Evolutionary conservation across 2,329 filamentous ascomycete genomes (phyloP).

Genomic region (Chrysoporthe austroafricana): DNA sequence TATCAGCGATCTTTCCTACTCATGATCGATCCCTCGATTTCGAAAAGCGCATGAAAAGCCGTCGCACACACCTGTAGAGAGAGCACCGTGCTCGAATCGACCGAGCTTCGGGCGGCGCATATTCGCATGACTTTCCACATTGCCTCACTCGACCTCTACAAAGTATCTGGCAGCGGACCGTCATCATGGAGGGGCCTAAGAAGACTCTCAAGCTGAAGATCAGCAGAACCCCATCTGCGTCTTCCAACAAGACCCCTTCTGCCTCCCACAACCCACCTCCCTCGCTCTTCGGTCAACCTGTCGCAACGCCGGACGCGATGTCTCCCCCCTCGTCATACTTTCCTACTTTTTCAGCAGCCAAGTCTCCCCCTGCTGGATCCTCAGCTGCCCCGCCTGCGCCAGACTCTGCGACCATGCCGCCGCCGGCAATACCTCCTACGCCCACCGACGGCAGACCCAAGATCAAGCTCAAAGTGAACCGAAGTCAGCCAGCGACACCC

Average conservation of each 20-base stretch:
- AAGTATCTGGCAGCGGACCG: neutral
- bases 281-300: constrained; percentile 12
- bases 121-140: neutral
- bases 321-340: constrained; percentile 17
- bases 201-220: constrained; percentile 29
- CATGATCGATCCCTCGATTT: neutral
- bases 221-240: constrained; percentile 23
- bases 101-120: neutral
- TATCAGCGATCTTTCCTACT: neutral
- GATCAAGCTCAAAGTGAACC: constrained; percentile 34
- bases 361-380: constrained; percentile 7
- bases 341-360: constrained; percentile 1
- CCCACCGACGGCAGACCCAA: constrained; percentile 31
- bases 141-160: neutral
- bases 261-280: constrained; percentile 6
- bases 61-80: neutral
- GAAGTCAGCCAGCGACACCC: constrained; percentile 37
- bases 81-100: neutral
- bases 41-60: neutral
- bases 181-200: constrained; percentile 27
- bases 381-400: neutral
- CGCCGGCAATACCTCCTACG: constrained; percentile 27
- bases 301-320: constrained; percentile 25
- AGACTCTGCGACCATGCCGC: constrained; percentile 24
- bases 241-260: constrained; percentile 19